phyloP scores from a whole-genome alignment of 352 stramenopile genomes.

The Phytophthora crassamura region DNA sequence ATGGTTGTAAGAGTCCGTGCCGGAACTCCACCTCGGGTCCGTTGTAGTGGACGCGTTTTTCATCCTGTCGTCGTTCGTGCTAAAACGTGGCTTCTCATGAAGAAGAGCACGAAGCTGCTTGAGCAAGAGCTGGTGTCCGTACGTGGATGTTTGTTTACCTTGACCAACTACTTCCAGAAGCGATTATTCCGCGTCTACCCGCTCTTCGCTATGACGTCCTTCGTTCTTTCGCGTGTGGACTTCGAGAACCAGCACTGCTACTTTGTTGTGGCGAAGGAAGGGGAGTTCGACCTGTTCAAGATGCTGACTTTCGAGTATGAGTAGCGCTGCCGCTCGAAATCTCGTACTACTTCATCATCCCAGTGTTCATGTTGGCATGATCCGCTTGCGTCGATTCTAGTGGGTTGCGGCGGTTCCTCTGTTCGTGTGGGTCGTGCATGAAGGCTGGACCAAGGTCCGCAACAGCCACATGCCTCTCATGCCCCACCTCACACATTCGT shows the following conservation, averaged over 20 bases:
- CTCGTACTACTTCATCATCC: no score
- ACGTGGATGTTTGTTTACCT: constrained; percentile 31
- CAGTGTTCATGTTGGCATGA: no score
- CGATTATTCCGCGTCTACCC: constrained; percentile 66
- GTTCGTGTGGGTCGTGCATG: no score
- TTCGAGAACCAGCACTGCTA: constrained; percentile 37
- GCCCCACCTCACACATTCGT: no score
- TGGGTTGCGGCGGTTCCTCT: no score
- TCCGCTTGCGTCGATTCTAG: no score
- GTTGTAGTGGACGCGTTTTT: no score
- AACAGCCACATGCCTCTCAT: no score
- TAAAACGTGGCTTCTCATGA: no score
- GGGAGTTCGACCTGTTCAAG: constrained; percentile 38
- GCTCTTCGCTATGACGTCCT: constrained; percentile 46
- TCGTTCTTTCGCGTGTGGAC: constrained; percentile 39
- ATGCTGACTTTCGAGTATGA: constrained; percentile 45
- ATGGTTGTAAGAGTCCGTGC: constrained; percentile 30
- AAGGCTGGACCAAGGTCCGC: no score
- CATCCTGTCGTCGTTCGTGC: constrained; percentile 54
- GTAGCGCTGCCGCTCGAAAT: constrained; percentile 44
- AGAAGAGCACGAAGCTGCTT: constrained; percentile 37
- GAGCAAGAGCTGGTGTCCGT: constrained; percentile 16
- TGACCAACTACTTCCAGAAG: constrained; percentile 54
- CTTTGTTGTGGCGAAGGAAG: constrained; percentile 29
- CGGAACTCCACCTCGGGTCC: constrained; percentile 27